Percentiles rank a stretch among this genome's conserved stretches.
Conservation (phyloP, 225 moss, liverwort and hornwort genomes). For the Polytrichum commune region DNA sequence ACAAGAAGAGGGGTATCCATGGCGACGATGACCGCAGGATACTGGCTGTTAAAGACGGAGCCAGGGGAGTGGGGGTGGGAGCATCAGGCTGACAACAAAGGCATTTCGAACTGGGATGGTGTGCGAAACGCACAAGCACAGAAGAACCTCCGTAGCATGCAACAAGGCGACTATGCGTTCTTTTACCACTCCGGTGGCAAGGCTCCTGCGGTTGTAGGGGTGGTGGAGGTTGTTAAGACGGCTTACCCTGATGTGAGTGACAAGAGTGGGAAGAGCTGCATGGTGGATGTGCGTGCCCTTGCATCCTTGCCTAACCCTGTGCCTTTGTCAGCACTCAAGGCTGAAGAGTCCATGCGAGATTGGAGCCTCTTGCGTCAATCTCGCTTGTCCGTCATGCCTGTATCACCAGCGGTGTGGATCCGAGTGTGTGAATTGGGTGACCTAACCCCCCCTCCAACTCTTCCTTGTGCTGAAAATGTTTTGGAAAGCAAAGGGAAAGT, state of each 20-base stretch:
- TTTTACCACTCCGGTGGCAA: conserved; percentile 91
- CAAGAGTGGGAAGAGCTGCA: conserved; percentile 63
- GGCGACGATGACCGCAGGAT: conserved; percentile 13
- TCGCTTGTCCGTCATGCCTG: conserved; percentile 81
- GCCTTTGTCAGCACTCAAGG: conserved; percentile 56
- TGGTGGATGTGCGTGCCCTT: conserved; percentile 79
- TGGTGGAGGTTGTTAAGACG: conserved; percentile 65
- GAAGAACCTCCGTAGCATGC: conserved; percentile 68
- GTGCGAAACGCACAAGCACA: conserved; percentile 80
- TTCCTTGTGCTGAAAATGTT: background rate
- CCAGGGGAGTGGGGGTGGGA: conserved; percentile 83
- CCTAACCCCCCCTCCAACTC: conserved; percentile 36
- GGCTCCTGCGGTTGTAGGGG: conserved; percentile 60
- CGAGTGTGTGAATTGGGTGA: conserved; percentile 74
- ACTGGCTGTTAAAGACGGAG: conserved; percentile 91
- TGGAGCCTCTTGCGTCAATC: conserved; percentile 82
- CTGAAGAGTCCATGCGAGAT: conserved; percentile 43
- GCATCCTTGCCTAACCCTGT: conserved; percentile 54
- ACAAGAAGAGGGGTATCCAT: too few species aligned
- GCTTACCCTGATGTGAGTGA: conserved; percentile 78
- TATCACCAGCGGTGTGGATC: conserved; percentile 58
- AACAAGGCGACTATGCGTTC: conserved; percentile 64
- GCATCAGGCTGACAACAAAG: conserved; percentile 64
- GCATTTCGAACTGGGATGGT: conserved; percentile 78
- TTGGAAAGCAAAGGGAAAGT: too few species aligned